Evolutionary conservation across 2,329 filamentous ascomycete genomes (phyloP), one percentile per base, ranked within the genome.

Genomic region (Exophiala phaeomuriformis): DNA sequence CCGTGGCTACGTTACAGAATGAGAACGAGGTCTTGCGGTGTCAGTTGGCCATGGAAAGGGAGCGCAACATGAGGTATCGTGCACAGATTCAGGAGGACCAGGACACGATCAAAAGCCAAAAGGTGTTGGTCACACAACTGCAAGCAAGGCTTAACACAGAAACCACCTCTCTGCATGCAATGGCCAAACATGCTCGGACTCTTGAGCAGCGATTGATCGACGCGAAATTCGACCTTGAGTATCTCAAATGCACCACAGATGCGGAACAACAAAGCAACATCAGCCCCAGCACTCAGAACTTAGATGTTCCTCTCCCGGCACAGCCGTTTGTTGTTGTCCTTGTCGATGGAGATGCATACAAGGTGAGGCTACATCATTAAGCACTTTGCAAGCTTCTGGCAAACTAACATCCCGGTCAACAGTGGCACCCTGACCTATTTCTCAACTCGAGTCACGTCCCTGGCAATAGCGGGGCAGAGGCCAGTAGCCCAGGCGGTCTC

Each of bases 291-390:
- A 31, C 37, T 8, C 39, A 39, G 10, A 33, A 49, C 19, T 31
- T 40, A 10, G 48, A 58, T 10, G n/a, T 48, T 49, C 54, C 53
- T 32, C 48, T 57, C 5, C 49, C 51, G 37, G 37, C 53, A 5
- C 55, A 55, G 30, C 55, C 60, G 9, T 63, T 63, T 49, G 60
- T 63, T 33, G 56, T 63, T 19, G 60, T 63, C 4, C 42, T 63
- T 6, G 52, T 63, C 6, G 60, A 63, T 40, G 60, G 60, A 2
- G 60, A 63, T 52, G 58, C 60, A 3, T 63, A 63, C 47, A n/a
- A 12, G 32, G 60, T 59, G 45, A 46, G 52, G 19, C 19, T 47
- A 5, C 31, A 29, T 3, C 7, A 41, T 30, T 2, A 10, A 28
- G 19, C 19, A 19, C 19, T 36, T 41, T 27, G 10, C 8, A 19